Conservation (phyloP, 805 yeast species). For the Clavispora carvajalis region DNA sequence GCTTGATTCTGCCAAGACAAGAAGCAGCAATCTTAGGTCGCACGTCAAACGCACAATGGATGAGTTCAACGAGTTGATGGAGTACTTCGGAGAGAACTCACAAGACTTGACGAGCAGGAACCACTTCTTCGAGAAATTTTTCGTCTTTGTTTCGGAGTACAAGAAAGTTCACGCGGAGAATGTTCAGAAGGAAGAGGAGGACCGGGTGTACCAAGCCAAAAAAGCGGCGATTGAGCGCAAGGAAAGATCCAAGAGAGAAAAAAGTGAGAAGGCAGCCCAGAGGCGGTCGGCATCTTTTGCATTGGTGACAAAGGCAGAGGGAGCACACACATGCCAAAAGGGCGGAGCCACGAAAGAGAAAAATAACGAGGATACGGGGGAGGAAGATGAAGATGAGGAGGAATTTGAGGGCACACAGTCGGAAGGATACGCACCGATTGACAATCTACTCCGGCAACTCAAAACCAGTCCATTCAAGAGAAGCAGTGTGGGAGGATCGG, state of each 20-base stretch:
- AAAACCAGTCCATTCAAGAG: background rate
- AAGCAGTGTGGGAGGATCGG: background rate
- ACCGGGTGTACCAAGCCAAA: constrained; percentile 37
- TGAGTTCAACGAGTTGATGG: constrained; percentile 70
- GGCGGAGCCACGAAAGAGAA: background rate
- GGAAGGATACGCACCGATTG: constrained; percentile 16
- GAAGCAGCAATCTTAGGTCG: constrained; percentile 57
- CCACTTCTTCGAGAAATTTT: constrained; percentile 71
- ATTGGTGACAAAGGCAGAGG: constrained; percentile 2
- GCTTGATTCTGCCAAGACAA: constrained; percentile 69
- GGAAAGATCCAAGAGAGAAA: constrained; percentile 16
- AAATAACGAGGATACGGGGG: background rate
- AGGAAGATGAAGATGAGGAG: constrained; percentile 2
- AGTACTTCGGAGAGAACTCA: constrained; percentile 85
- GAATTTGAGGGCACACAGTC: constrained; percentile 9
- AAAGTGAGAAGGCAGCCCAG: constrained; percentile 5
- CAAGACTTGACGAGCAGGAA: constrained; percentile 60
- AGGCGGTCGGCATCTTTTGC: background rate
- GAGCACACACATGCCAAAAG: constrained; percentile 4
- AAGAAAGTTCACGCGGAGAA: constrained; percentile 78
- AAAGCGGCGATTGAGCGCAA: constrained; percentile 26
- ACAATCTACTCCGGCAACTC: constrained; percentile 7
- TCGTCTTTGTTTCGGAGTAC: constrained; percentile 74
- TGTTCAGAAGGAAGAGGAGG: constrained; percentile 75
- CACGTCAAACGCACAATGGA: constrained; percentile 58